These are phyloP conservation scores for Auriscalpium microsporum DNA, from an alignment of 768 basidiomycete genomes.

Conservation along the genomic window DNA sequence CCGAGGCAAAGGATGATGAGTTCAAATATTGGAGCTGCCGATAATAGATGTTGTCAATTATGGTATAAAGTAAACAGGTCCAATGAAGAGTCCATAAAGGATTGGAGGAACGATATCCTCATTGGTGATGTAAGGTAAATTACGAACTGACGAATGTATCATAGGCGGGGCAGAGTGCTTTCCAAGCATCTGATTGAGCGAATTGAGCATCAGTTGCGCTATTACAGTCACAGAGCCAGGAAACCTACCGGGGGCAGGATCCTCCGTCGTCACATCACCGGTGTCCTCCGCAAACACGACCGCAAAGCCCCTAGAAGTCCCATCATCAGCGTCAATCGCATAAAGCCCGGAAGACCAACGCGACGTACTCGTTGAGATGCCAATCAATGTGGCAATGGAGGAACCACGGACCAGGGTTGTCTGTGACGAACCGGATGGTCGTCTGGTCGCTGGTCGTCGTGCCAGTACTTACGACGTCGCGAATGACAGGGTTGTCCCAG, in stretches of 20 bases:
- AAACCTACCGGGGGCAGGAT: too few relatives aligned
- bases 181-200: too few relatives aligned
- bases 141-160: neutral
- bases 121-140: neutral
- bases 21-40: too few relatives aligned
- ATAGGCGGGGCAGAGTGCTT: too few relatives aligned
- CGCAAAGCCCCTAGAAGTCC: neutral
- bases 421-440: conserved; percentile 52
- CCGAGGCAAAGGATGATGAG: too few relatives aligned
- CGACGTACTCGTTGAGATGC: neutral
- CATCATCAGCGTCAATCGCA: neutral
- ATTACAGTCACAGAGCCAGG: too few relatives aligned
- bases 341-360: neutral
- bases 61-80: too few relatives aligned
- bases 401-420: neutral
- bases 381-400: neutral
- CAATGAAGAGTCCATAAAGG: too few relatives aligned
- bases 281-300: neutral
- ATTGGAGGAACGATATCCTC: too few relatives aligned
- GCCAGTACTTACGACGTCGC: conserved; percentile 41
- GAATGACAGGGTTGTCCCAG: conserved; percentile 41
- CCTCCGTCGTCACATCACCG: too few relatives aligned
- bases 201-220: too few relatives aligned
- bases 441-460: conserved; percentile 28
- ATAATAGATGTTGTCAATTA: too few relatives aligned